A percentile compares a stretch with the other conserved stretches of the same genome.
These are phyloP conservation scores for Sporisorium sorghi DNA, from an alignment of 1,284 basidiomycete species.

Conservation along the genomic window DNA sequence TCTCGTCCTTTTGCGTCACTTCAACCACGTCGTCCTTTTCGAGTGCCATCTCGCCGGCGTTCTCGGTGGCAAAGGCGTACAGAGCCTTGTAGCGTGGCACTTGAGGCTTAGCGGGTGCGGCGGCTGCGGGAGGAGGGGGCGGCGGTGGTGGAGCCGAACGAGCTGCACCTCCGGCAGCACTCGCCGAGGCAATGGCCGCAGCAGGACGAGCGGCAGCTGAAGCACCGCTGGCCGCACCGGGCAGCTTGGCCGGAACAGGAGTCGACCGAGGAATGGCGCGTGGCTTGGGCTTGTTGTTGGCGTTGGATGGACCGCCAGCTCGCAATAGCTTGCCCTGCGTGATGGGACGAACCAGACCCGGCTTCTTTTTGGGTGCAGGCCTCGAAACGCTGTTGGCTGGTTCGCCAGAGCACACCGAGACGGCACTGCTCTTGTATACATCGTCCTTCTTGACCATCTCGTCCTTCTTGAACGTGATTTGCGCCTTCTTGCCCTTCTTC, in stretches of 20 bases:
- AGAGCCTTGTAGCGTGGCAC: constrained; percentile 81
- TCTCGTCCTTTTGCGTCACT: constrained; percentile 86
- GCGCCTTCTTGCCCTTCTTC: constrained; percentile 95
- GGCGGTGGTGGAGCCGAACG: constrained; percentile 69
- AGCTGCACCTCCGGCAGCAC: constrained; percentile 61
- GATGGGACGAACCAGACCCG: constrained; percentile 83
- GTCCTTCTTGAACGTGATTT: constrained; percentile 90
- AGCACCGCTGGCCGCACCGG: constrained; percentile 15
- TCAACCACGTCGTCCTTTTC: constrained; percentile 92
- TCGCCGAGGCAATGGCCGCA: constrained; percentile 43
- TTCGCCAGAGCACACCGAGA: constrained; percentile 89
- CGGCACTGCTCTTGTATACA: constrained; percentile 91
- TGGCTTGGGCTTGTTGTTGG: constrained; percentile 63
- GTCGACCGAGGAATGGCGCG: constrained; percentile 47
- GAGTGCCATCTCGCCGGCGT: constrained; percentile 89
- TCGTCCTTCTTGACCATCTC: constrained; percentile 83
- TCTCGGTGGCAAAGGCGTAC: constrained; percentile 78
- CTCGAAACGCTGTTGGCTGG: constrained; percentile 81
- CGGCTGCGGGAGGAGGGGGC: constrained; percentile 71
- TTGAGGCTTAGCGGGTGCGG: constrained; percentile 73
- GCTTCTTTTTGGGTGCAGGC: constrained; percentile 87
- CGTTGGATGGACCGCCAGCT: constrained; percentile 76
- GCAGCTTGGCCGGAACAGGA: constrained; percentile 37
- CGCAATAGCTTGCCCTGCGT: constrained; percentile 84
- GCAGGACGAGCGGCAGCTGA: constrained; percentile 18